Conservation (phyloP, 2,329 filamentous ascomycete genomes). For the Ceratocystis alfenasii region DNA sequence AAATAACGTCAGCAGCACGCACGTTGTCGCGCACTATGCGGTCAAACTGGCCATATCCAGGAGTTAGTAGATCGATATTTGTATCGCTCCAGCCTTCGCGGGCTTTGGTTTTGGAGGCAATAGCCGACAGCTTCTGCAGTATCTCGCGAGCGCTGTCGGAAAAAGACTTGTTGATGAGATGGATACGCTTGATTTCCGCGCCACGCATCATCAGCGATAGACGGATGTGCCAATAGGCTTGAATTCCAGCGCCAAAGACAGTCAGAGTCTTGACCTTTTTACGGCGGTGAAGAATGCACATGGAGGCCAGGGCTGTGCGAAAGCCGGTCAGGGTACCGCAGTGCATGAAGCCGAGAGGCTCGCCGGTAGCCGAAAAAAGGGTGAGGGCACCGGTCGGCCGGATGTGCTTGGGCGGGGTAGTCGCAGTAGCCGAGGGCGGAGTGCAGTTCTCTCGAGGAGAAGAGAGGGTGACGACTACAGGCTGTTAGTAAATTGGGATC, state of each 20-base stretch:
- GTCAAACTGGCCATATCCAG: conserved; percentile 54
- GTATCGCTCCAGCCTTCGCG: conserved; percentile 51
- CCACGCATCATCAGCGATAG: conserved; percentile 65
- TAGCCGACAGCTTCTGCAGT: conserved; percentile 37
- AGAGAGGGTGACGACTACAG: conserved; percentile 50
- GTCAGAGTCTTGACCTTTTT: conserved; percentile 60
- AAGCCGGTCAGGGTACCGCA: conserved; percentile 68
- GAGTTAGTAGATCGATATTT: conserved; percentile 58
- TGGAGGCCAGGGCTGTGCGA: conserved; percentile 61
- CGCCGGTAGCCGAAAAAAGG: conserved; percentile 51
- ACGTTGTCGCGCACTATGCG: conserved; percentile 60
- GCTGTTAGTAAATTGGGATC: background rate
- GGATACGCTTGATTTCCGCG: conserved; percentile 60
- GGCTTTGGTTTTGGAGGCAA: conserved; percentile 36
- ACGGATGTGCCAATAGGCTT: conserved; percentile 90
- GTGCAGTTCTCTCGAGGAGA: conserved; percentile 30
- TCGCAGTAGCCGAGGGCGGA: conserved; percentile 17
- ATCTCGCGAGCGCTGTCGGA: conserved; percentile 43
- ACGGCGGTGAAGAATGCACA: conserved; percentile 54
- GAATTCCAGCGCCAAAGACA: conserved; percentile 77
- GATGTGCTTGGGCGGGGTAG: conserved; percentile 25
- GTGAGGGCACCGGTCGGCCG: conserved; percentile 56
- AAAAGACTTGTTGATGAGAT: conserved; percentile 70
- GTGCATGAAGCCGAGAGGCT: conserved; percentile 56
- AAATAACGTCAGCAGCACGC: conserved; percentile 63